A percentile compares a stretch with the other conserved stretches of the same genome.
These are phyloP conservation scores for Secale cereale DNA, from an alignment of 176 grass and related monocot genomes.

Conservation along the genomic window DNA sequence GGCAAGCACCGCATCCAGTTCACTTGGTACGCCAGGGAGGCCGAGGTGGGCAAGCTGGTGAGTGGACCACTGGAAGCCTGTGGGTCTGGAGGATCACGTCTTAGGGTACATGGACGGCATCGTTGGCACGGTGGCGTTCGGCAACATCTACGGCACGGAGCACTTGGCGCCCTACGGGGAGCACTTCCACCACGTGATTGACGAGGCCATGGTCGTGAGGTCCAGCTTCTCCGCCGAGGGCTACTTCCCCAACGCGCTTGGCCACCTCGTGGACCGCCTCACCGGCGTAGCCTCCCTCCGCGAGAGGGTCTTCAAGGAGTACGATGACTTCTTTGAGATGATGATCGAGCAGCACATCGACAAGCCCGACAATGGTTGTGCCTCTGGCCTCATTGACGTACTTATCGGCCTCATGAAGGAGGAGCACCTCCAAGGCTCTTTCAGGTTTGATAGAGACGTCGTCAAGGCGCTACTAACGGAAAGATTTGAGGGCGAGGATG, in stretches of 20 bases:
- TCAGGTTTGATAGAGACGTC: constrained; percentile 10
- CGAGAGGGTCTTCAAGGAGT: neutral
- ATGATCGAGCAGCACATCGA: neutral
- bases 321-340: constrained; percentile 5
- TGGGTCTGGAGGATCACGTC: neutral
- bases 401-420: constrained; percentile 6
- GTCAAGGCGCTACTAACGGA: neutral
- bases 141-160: neutral
- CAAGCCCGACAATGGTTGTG: neutral
- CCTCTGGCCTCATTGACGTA: constrained; percentile 5
- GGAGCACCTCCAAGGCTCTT: neutral
- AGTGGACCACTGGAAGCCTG: neutral
- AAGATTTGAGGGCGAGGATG: too few species aligned
- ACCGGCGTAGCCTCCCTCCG: neutral
- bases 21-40: constrained; percentile 1
- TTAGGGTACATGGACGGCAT: constrained; percentile 4
- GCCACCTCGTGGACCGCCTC: neutral
- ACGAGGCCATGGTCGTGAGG: neutral
- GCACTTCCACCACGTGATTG: neutral
- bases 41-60: neutral
- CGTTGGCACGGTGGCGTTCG: constrained; percentile 27
- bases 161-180: neutral
- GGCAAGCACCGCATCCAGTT: constrained; percentile 44
- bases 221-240: constrained; percentile 20
- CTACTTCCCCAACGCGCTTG: neutral